Evolutionary conservation across 208 protist species (phyloP).

Genomic region (Porcisia deanei): DNA sequence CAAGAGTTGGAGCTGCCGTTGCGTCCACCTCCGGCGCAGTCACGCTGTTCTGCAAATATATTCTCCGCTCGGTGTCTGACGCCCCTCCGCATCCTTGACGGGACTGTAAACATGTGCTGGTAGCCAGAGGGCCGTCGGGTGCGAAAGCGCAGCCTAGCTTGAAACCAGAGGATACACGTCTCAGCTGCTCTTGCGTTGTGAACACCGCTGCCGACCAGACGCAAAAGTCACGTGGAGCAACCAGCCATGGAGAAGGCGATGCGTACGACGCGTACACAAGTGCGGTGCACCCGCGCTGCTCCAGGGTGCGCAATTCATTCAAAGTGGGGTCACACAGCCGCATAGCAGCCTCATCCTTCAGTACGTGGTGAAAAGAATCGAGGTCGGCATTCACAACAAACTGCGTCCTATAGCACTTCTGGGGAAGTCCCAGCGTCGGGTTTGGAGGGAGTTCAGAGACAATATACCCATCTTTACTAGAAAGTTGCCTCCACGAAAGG

Average conservation of each 20-base stretch:
- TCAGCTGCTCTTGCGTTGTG: constrained; percentile 11
- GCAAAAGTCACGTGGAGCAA: constrained; percentile 53
- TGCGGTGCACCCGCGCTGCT: constrained; percentile 5
- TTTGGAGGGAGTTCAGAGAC: constrained; percentile 12
- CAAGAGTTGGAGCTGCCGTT: not conserved
- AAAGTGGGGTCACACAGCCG: constrained; percentile 31
- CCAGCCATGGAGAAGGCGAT: constrained; percentile 32
- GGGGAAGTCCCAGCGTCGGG: constrained; percentile 12
- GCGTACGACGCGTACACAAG: constrained; percentile 49
- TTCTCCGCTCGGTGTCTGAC: not conserved
- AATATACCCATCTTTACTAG: constrained; percentile 8
- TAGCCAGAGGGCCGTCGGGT: no score
- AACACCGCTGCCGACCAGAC: constrained; percentile 20
- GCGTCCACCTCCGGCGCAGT: constrained; percentile 5
- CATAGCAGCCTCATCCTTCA: constrained; percentile 14
- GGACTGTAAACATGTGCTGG: no score
- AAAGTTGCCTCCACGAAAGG: constrained; percentile 13
- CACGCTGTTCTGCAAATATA: constrained; percentile 39
- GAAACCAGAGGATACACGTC: not conserved
- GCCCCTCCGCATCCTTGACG: not conserved
- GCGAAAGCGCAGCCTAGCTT: not conserved
- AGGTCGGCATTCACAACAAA: constrained; percentile 22
- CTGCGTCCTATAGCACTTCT: constrained; percentile 35
- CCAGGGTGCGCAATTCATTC: constrained; percentile 29
- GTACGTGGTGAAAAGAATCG: constrained; percentile 13